These are phyloP conservation scores for Fragosphaeria purpurea DNA, from an alignment of 2,329 filamentous ascomycete species.

Conservation along the genomic window DNA sequence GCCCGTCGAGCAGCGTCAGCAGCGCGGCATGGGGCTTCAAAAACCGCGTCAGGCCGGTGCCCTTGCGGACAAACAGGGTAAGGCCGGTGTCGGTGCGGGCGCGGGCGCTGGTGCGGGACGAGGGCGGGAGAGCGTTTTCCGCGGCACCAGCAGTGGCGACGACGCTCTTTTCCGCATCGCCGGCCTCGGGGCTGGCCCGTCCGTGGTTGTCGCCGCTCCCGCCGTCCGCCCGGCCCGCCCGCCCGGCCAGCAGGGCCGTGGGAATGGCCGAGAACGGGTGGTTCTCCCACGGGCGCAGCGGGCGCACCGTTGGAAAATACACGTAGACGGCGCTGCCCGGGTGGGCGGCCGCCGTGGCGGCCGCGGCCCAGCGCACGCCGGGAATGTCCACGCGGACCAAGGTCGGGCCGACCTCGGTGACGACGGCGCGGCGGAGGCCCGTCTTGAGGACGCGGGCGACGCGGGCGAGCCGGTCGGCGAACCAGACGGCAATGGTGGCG, in stretches of 20 bases:
- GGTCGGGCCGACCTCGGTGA: constrained; percentile 19
- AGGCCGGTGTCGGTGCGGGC: constrained; percentile 15
- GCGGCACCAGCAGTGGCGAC: no score
- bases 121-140: no score
- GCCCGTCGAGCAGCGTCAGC: constrained; percentile 29
- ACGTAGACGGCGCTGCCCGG: no score
- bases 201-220: background rate
- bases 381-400: constrained; percentile 23
- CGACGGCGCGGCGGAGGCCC: constrained; percentile 21
- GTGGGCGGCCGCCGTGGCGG: constrained; percentile 22
- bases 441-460: constrained; percentile 26
- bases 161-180: background rate
- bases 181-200: background rate
- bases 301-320: constrained; percentile 38
- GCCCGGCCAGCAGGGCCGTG: constrained; percentile 15
- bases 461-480: constrained; percentile 33
- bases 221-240: background rate
- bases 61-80: constrained; percentile 27
- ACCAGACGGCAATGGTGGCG: constrained; percentile 18
- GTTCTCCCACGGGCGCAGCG: constrained; percentile 37
- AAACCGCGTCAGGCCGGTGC: constrained; percentile 23
- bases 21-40: constrained; percentile 18
- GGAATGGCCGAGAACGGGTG: constrained; percentile 40
- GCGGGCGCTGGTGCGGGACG: background rate
- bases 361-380: constrained; percentile 19